Percentiles rank a stretch among this genome's conserved stretches.
Conservation (phyloP, 495 filamentous ascomycete genomes). For the Podospora tetraspora region DNA sequence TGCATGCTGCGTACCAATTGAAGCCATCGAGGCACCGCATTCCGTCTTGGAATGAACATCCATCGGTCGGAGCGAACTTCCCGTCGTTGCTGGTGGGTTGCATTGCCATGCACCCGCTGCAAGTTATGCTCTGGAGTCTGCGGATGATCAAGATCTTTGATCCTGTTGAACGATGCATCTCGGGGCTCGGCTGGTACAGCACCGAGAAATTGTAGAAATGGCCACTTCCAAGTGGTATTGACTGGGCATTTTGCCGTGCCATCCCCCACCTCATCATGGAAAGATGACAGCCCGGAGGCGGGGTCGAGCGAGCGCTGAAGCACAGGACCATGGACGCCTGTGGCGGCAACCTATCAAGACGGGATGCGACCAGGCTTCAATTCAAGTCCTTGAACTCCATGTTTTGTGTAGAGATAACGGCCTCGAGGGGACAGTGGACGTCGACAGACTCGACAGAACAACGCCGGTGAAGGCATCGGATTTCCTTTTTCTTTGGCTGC, state of each 20-base stretch:
- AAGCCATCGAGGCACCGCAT: background rate
- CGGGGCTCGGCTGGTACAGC: background rate
- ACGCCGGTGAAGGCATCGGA: background rate
- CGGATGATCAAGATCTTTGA: background rate
- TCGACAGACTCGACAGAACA: background rate
- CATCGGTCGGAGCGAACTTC: background rate
- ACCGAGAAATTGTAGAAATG: background rate
- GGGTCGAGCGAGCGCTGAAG: background rate
- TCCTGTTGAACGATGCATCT: background rate
- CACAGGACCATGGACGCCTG: too few species aligned
- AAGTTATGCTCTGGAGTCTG: conserved; percentile 1
- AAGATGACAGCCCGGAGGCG: too few species aligned
- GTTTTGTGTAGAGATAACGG: too few species aligned
- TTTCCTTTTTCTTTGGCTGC: background rate
- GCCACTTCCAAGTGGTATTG: background rate
- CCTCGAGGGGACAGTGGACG: too few species aligned
- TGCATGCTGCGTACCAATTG: background rate
- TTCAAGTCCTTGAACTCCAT: too few species aligned
- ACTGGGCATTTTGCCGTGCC: background rate
- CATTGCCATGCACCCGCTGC: conserved; percentile 18
- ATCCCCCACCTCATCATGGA: too few species aligned
- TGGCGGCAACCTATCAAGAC: too few species aligned
- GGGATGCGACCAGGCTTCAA: too few species aligned
- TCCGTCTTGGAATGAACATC: background rate
- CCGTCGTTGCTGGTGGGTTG: conserved; percentile 12